phyloP scores from a whole-genome alignment of 2,329 filamentous ascomycete genomes.

The Pseudogymnoascus sp. region DNA sequence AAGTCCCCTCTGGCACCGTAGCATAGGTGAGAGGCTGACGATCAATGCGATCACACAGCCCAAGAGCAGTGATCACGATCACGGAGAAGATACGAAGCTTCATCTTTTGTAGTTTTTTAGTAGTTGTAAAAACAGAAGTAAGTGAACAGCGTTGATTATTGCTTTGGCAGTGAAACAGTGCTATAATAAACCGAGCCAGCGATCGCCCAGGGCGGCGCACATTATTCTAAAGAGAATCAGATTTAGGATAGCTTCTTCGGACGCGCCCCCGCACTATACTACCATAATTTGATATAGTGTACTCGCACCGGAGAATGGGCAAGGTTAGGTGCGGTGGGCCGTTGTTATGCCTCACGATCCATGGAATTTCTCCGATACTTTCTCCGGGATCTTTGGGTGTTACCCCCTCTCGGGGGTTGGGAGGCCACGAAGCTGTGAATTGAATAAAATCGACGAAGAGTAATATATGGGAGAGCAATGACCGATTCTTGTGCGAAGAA shows the following conservation, averaged over 20 bases:
- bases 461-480: not conserved
- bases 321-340: not conserved
- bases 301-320: not conserved
- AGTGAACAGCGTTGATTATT: not conserved
- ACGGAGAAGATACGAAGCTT: not conserved
- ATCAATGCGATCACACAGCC: not conserved
- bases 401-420: not conserved
- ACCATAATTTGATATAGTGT: not conserved
- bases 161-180: not conserved
- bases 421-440: not conserved
- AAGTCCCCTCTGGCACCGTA: not conserved
- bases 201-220: not conserved
- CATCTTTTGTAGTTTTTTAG: not conserved
- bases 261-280: not conserved
- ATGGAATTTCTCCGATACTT: not conserved
- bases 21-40: conserved; percentile 12
- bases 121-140: not conserved
- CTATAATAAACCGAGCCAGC: not conserved
- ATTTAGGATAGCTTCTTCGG: not conserved
- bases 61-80: not conserved
- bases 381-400: not conserved
- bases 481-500: not conserved
- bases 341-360: not conserved
- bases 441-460: not conserved
- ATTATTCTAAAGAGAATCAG: not conserved